phyloP scores from a whole-genome alignment of 2,329 filamentous ascomycete species.

The Beauveria sp. region DNA sequence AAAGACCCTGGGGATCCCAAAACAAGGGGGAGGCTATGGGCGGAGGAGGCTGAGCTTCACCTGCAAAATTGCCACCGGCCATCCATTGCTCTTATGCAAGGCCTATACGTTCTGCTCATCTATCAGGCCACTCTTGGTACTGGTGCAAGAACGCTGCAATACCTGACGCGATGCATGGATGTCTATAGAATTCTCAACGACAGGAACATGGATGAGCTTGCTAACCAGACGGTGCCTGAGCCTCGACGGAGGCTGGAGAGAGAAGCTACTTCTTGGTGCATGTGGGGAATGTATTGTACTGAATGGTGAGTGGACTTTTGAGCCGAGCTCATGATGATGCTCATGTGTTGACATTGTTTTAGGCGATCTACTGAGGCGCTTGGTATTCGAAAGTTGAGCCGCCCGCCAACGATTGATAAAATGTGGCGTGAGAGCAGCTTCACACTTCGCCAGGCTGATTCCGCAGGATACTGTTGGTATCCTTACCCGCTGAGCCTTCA shows the following conservation, averaged over 20 bases:
- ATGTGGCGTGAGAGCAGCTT: neutral
- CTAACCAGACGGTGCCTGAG: neutral
- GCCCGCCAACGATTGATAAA: neutral
- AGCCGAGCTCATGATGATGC: neutral
- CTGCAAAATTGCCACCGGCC: neutral
- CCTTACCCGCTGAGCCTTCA: neutral
- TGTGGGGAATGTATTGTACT: neutral
- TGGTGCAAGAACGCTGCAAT: neutral
- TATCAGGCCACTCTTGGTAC: neutral
- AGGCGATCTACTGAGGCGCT: neutral
- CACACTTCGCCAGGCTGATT: neutral
- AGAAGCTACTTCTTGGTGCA: neutral
- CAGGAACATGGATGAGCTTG: neutral
- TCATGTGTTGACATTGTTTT: neutral
- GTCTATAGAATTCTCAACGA: neutral
- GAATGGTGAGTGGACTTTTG: neutral
- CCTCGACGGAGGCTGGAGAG: neutral
- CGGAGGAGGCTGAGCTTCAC: neutral
- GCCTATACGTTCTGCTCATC: neutral
- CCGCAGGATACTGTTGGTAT: neutral
- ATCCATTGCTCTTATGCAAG: neutral
- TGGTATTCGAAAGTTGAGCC: neutral
- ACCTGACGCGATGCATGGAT: neutral
- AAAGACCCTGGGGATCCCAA: neutral
- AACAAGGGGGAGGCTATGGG: neutral